A percentile compares a stretch with the other conserved stretches of the same genome.
These are phyloP conservation scores for Lentinula edodes DNA, from an alignment of 768 basidiomycete species.

Conservation along the genomic window DNA sequence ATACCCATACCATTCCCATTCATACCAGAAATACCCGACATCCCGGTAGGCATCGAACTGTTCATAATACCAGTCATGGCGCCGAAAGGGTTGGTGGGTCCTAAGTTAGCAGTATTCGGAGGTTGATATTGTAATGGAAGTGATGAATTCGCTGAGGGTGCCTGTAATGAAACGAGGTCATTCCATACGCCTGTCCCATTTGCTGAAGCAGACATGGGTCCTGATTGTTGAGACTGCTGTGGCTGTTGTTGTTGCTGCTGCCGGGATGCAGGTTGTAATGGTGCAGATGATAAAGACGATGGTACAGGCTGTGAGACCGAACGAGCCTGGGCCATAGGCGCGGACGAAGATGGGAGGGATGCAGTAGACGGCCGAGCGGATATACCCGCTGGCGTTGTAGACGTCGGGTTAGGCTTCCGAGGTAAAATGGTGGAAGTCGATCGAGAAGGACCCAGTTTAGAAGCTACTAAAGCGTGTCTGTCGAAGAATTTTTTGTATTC, in stretches of 20 bases:
- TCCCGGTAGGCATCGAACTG: background rate
- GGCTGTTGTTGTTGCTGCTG: background rate
- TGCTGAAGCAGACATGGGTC: constrained; percentile 11
- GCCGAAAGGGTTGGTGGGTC: background rate
- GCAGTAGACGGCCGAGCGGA: constrained; percentile 10
- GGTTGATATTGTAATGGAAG: constrained; percentile 45
- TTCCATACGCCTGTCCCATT: constrained; percentile 41
- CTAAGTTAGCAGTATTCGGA: background rate
- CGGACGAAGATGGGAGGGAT: constrained; percentile 8
- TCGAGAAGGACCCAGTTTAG: constrained; percentile 41
- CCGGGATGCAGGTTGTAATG: constrained; percentile 16
- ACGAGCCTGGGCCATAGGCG: constrained; percentile 12
- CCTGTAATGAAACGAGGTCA: constrained; percentile 47
- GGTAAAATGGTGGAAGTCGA: constrained; percentile 25
- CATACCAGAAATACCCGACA: background rate
- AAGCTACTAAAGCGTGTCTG: constrained; percentile 38
- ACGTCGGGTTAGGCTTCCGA: constrained; percentile 17
- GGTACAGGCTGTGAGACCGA: constrained; percentile 18
- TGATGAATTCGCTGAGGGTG: constrained; percentile 39
- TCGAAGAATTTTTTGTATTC: constrained; percentile 68
- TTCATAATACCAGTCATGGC: background rate
- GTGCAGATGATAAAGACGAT: constrained; percentile 13
- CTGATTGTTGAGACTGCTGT: constrained; percentile 14
- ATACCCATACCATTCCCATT: background rate
- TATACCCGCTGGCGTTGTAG: constrained; percentile 10